Conservation (phyloP, 306 rosid genomes). For the Aeschynomene evenia region DNA sequence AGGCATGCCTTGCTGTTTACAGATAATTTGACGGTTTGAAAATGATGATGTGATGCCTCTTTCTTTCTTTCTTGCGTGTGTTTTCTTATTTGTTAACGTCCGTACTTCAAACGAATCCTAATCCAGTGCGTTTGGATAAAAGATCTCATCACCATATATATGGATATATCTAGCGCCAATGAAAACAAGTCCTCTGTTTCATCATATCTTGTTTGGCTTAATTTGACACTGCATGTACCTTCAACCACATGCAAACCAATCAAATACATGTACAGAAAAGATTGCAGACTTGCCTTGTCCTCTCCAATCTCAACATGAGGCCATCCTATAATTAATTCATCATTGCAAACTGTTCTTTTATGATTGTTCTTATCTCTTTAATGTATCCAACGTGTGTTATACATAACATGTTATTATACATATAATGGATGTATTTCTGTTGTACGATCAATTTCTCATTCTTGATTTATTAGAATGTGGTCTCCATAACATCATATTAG, state of each 20-base stretch:
- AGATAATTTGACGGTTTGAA: slow-evolving; percentile 7
- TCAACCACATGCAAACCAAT: neutral
- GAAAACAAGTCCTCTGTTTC: neutral
- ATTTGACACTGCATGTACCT: neutral
- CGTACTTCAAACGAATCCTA: slow-evolving; percentile 19
- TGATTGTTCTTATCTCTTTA: neutral
- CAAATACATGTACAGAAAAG: neutral
- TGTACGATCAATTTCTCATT: too few species aligned
- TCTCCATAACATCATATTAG: too few species aligned
- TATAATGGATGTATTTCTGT: too few species aligned
- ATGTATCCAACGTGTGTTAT: neutral
- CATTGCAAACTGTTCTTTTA: neutral
- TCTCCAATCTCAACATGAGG: neutral
- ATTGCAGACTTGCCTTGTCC: neutral
- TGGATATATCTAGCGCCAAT: neutral
- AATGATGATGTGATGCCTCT: slow-evolving; percentile 19
- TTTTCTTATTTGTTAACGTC: slow-evolving; percentile 12
- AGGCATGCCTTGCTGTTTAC: neutral
- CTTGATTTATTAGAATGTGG: too few species aligned
- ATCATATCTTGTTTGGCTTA: neutral
- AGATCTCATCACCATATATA: neutral
- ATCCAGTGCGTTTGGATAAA: neutral
- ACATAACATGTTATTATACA: too few species aligned
- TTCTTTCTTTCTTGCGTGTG: neutral
- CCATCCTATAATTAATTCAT: neutral